phyloP scores from a whole-genome alignment of 768 basidiomycete species.

The Mrakia blollopis region DNA sequence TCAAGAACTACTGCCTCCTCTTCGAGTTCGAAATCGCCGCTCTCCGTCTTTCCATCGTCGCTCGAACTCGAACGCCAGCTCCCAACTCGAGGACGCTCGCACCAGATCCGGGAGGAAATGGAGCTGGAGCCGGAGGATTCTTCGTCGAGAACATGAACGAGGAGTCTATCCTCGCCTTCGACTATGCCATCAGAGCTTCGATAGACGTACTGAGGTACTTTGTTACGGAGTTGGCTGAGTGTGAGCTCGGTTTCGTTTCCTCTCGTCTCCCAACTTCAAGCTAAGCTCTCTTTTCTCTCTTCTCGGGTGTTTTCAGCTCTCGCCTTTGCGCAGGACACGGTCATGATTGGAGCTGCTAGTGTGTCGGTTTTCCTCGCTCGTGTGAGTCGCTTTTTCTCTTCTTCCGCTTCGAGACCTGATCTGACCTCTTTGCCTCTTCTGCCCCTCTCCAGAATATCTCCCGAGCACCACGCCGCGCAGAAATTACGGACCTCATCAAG shows the following conservation, averaged over 20 bases:
- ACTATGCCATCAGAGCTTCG: background rate
- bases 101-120: too few relatives aligned
- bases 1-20: background rate
- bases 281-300: too few relatives aligned
- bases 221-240: background rate
- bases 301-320: background rate
- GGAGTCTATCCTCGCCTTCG: background rate
- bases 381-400: background rate
- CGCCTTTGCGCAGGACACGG: background rate
- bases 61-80: background rate
- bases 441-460: background rate
- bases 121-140: background rate
- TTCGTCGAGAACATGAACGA: background rate
- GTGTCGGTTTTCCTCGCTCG: constrained; percentile 7
- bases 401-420: background rate
- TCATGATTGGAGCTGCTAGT: background rate
- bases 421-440: background rate
- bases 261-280: background rate
- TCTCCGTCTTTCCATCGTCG: constrained; percentile 6
- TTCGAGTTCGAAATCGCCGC: constrained; percentile 7
- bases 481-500: background rate
- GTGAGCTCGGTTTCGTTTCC: background rate
- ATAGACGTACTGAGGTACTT: background rate
- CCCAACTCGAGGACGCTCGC: background rate
- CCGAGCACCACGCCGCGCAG: background rate